A percentile compares a stretch with the other conserved stretches of the same genome.
These are phyloP conservation scores for Microbotryum scabiosae DNA, from an alignment of 1,284 basidiomycete species.

Conservation along the genomic window DNA sequence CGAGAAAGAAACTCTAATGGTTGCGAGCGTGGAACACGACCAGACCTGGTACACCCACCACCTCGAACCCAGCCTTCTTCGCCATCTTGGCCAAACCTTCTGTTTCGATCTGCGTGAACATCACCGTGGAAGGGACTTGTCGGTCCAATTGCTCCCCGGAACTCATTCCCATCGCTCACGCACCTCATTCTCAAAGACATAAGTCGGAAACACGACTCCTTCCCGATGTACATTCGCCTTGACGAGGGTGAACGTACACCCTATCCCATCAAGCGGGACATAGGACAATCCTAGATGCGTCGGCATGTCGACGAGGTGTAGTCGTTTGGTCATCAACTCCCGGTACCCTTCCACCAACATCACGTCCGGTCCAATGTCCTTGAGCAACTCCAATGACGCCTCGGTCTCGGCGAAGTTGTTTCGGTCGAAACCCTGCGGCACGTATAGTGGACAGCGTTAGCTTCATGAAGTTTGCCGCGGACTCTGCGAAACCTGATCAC, in stretches of 20 bases:
- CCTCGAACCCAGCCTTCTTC: constrained; percentile 21
- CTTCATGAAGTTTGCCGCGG: neutral
- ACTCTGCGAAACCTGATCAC: neutral
- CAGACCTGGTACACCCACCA: constrained; percentile 19
- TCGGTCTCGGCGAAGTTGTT: constrained; percentile 28
- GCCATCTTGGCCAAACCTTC: constrained; percentile 23
- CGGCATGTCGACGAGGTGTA: constrained; percentile 25
- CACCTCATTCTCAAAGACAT: constrained; percentile 24
- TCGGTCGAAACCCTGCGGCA: constrained; percentile 15
- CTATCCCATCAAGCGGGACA: constrained; percentile 27
- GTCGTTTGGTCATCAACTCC: constrained; percentile 13
- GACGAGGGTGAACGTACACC: constrained; percentile 24
- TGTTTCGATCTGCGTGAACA: constrained; percentile 15
- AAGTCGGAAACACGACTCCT: constrained; percentile 25
- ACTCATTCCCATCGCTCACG: neutral
- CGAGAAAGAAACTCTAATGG: neutral
- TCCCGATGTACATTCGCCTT: constrained; percentile 26
- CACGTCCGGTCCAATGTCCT: constrained; percentile 14
- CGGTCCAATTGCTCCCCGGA: neutral
- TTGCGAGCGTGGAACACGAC: constrained; percentile 22
- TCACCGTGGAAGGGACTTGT: no score
- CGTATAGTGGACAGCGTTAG: neutral
- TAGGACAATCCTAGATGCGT: constrained; percentile 20
- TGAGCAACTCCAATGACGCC: constrained; percentile 10
- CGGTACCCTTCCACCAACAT: constrained; percentile 26